Evolutionary conservation across 164 flowering plant species (phyloP), one percentile per base, ranked within the genome.

Genomic region (Pachysandra terminalis): DNA sequence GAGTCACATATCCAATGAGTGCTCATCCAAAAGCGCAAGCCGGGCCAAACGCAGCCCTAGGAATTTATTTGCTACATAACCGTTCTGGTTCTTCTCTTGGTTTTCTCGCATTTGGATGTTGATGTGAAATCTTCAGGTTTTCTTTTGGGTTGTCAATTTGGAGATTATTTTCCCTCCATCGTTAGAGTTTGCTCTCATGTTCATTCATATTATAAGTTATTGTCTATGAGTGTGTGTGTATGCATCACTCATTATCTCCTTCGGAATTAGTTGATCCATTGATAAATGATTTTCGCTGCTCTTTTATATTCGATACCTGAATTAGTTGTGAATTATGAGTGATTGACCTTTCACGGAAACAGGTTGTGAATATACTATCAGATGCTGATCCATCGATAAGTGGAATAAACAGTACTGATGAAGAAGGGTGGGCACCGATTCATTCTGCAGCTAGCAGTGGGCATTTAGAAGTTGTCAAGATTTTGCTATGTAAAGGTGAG

Each of bases 391-490:
- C 81, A 14, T 75, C 81, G 1, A 59, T 63, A 15, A 81, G 78
- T 69, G 85, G 77, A 32, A 75, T 94, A 12, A 89, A 91, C 70
- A 77, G 82, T 60, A 70, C 69, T 7, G 98, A 95, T 72, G 98
- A 95, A 64, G 98, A 92, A 81, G 97, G 98, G 0, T 95, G 98
- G 98, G 89, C 90, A 0, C 97, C 98, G 0, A 72, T 95, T 75
- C 98, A 95, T 77, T 90, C 97, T 41, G 92, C 98, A 3, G 87
- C 94, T 14, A 91, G 97, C 78, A 83, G 86, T 73, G 98, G 98
- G 24, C 80, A 87, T 83, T 52, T 61, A 5, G 84, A 87, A 41
- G 82, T 91, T 54, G 79, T 91, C 23, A 82, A 87, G 45, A 74
- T 76, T 63, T 78, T 94, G 76, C 75, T 94, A 0, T 80, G 74